A percentile compares a stretch with the other conserved stretches of the same genome.
Evolutionary conservation across 1,284 basidiomycete genomes (phyloP).

Genomic region (Pholiota adiposa): DNA sequence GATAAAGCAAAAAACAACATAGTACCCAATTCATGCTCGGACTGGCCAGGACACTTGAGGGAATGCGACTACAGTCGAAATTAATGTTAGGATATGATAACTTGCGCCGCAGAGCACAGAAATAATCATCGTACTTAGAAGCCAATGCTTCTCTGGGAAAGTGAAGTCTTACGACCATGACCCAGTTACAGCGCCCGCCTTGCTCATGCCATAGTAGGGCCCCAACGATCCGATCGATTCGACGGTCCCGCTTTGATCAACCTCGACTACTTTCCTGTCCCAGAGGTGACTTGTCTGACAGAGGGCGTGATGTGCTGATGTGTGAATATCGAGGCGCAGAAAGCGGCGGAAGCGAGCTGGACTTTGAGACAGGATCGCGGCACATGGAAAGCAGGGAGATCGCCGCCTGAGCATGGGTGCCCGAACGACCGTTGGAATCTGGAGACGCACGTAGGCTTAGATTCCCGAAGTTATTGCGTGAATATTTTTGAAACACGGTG

Average conservation of each 20-base stretch:
- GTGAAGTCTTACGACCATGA: constrained; percentile 20
- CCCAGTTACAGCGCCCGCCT: constrained; percentile 19
- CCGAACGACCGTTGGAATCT: too few relatives aligned
- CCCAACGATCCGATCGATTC: neutral
- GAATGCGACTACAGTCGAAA: constrained; percentile 6
- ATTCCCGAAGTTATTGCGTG: too few relatives aligned
- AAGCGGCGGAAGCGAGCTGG: too few relatives aligned
- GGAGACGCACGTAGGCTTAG: too few relatives aligned
- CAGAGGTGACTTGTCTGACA: constrained; percentile 4
- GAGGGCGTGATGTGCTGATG: constrained; percentile 1
- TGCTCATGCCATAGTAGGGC: constrained; percentile 13
- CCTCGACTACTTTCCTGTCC: constrained; percentile 2
- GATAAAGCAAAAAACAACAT: neutral
- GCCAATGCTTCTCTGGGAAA: constrained; percentile 23
- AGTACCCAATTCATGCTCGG: constrained; percentile 20
- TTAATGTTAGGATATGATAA: neutral
- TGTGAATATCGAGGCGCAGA: neutral
- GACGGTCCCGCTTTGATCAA: too few relatives aligned
- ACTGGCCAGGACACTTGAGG: constrained; percentile 15
- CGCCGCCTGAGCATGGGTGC: too few relatives aligned
- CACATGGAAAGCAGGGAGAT: too few relatives aligned
- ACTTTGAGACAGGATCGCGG: constrained; percentile 12
- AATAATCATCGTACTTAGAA: constrained; percentile 10
- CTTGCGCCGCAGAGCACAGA: neutral
- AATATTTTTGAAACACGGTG: too few relatives aligned